Base-by-base conservation (phyloP, 129 eudicot species). In the Smallanthus sonchifolius region DNA sequence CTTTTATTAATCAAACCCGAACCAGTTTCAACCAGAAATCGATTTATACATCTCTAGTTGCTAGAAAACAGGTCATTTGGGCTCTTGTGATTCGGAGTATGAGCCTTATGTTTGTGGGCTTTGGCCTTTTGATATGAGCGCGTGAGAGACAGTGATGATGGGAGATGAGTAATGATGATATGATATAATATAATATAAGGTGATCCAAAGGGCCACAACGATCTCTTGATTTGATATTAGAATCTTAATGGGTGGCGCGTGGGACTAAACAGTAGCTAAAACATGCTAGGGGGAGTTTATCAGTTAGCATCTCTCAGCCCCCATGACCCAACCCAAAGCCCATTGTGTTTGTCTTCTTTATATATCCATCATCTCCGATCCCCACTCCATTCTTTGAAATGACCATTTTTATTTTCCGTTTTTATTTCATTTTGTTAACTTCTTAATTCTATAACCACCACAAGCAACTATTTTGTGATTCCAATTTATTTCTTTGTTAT, bases 201-300 rank as follows among this genome's bases (percentile, higher is more conserved):
- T 70, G 77, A 67, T 76, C 59, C 13, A 52, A 67, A 54, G 56
- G 72, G 43, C 44, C 82, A 37, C 65, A 35, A 9, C 47, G 10
- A 78, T 77, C 82, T 17, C 5, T 51, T 77, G 82, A 77, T 63
- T 69, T 70, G 82, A 77, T 77, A 49, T 77, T 47, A 60, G 71
- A 61, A 69, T 77, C 71, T 69, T 44, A 36, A 77, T 37, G 71
- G 55, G 65, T 70, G 81, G 75, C 75, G 70, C 76, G 81, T 77
- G 81, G 56, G 47, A 24, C 15, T 48, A 14, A 70, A 77, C 16
- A 69, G 71, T 45, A 17, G 38, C 10, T 74, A 40, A 38, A 67
- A 54, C 28, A 62, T 30, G 70, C n/a, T n/a, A n/a, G 49, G 49
- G 39, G 17, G 9, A 67, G 34, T 69, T 55, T 69, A n/a, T 43